These are phyloP conservation scores for Yamadazyma paraphyllophila DNA, from an alignment of 805 yeast species.

Conservation along the genomic window DNA sequence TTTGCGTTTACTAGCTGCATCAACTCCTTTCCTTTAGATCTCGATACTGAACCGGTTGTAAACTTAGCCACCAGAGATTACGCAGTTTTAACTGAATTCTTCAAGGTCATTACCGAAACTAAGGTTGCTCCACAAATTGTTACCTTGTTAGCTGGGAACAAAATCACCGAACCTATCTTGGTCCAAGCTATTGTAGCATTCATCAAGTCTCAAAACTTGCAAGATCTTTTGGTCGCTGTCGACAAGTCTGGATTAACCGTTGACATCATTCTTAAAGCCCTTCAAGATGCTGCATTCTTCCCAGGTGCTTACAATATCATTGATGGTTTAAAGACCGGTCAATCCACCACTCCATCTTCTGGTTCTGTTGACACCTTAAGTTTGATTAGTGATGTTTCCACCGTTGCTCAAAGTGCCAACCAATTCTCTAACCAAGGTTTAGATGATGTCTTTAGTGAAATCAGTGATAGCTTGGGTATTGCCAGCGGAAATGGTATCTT, in stretches of 20 bases:
- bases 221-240: constrained; percentile 21
- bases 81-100: constrained; percentile 22
- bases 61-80: constrained; percentile 11
- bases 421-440: constrained; percentile 11
- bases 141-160: constrained; percentile 20
- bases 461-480: constrained; percentile 9
- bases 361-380: constrained; percentile 9
- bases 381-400: constrained; percentile 12
- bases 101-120: constrained; percentile 20
- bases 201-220: constrained; percentile 20
- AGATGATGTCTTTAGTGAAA: constrained; percentile 6
- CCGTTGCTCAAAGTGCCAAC: constrained; percentile 10
- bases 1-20: neutral
- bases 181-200: constrained; percentile 23
- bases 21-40: constrained; percentile 5
- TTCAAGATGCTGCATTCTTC: constrained; percentile 16
- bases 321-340: constrained; percentile 17
- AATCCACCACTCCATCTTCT: constrained; percentile 12
- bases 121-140: constrained; percentile 22
- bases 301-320: constrained; percentile 18
- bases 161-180: constrained; percentile 25
- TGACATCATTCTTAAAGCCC: constrained; percentile 21
- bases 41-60: neutral
- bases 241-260: constrained; percentile 26
- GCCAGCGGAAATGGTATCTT: constrained; percentile 14